phyloP scores from a whole-genome alignment of 1,139 yeast genomes.

The Blastobotrys apis region DNA sequence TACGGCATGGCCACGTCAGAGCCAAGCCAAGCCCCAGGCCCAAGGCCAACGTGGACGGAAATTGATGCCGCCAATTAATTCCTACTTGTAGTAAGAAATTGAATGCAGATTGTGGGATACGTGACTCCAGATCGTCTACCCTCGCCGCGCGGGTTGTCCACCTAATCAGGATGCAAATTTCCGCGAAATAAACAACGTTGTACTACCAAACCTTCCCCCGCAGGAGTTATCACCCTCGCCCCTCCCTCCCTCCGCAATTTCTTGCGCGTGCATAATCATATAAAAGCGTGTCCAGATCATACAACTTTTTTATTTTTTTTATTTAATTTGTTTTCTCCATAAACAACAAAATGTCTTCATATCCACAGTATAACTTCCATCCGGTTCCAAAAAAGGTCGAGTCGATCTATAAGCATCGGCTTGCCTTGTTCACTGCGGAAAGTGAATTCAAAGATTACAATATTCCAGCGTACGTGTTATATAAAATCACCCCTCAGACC shows the following conservation, averaged over 20 bases:
- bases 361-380: slow-evolving; percentile 19
- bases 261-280: not conserved
- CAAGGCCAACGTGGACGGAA: no score
- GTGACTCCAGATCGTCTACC: no score
- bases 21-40: no score
- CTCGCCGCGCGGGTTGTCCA: no score
- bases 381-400: slow-evolving; percentile 87
- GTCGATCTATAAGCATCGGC: slow-evolving; percentile 67
- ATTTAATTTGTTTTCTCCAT: not conserved
- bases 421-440: slow-evolving; percentile 68
- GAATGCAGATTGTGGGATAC: no score
- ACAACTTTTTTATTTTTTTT: no score
- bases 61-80: no score
- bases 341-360: slow-evolving; percentile 8
- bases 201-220: no score
- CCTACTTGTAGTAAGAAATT: no score
- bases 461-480: slow-evolving; percentile 53
- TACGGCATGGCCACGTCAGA: no score
- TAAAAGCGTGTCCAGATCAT: not conserved
- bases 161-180: no score
- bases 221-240: not conserved
- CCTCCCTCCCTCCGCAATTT: not conserved
- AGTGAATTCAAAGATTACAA: slow-evolving; percentile 70
- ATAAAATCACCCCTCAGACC: not conserved
- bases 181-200: no score